These are phyloP conservation scores for Candida easanensis DNA, from an alignment of 805 yeast species.

Conservation along the genomic window DNA sequence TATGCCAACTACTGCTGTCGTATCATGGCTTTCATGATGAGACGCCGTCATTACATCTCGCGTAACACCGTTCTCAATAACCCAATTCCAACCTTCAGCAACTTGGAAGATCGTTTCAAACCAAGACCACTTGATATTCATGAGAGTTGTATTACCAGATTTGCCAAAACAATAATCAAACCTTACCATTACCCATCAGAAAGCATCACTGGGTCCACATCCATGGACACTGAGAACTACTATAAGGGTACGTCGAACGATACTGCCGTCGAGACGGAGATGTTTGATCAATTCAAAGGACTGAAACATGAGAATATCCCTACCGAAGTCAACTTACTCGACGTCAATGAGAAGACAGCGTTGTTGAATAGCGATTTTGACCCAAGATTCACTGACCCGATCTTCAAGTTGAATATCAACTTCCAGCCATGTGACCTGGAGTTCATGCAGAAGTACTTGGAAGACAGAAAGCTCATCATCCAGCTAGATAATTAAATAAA, in stretches of 20 bases:
- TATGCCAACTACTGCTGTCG: constrained; percentile 24
- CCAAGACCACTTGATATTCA: constrained; percentile 21
- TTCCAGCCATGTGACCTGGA: constrained; percentile 16
- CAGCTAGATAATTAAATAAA: constrained; percentile 7
- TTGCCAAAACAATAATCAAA: constrained; percentile 16
- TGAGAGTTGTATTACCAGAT: constrained; percentile 19
- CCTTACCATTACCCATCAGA: constrained; percentile 23
- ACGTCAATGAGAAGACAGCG: constrained; percentile 12
- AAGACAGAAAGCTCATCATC: constrained; percentile 23
- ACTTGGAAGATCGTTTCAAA: constrained; percentile 16
- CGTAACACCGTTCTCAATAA: constrained; percentile 21
- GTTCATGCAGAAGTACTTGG: constrained; percentile 18
- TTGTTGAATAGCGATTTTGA: constrained; percentile 23
- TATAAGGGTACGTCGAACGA: constrained; percentile 8
- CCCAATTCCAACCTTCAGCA: constrained; percentile 19
- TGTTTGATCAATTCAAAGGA: constrained; percentile 1
- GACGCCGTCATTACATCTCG: constrained; percentile 20
- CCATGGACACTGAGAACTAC: constrained; percentile 1
- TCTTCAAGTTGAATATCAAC: constrained; percentile 13
- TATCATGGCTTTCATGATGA: constrained; percentile 17
- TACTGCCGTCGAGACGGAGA: constrained; percentile 1
- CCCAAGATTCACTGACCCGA: constrained; percentile 25
- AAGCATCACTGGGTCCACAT: neutral
- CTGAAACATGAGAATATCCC: neutral
- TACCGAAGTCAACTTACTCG: constrained; percentile 5